Percentiles rank a stretch among this genome's conserved stretches.
Evolutionary conservation across 352 stramenopile species (phyloP).

Genomic region (Pythium sukuiense): DNA sequence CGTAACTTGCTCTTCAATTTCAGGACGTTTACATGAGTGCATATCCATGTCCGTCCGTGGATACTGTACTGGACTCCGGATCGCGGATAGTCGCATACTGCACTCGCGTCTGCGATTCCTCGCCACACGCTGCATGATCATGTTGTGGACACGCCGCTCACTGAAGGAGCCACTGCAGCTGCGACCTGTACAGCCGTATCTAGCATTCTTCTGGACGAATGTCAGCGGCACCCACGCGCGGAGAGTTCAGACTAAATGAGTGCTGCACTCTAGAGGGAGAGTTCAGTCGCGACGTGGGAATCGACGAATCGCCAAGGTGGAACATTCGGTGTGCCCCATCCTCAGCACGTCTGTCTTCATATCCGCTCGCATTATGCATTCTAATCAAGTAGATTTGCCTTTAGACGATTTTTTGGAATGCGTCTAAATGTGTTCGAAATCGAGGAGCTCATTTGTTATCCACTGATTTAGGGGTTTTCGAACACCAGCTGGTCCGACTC

Average conservation of each 20-base stretch:
- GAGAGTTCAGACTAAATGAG: not conserved
- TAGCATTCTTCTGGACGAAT: not conserved
- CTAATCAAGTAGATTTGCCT: not conserved
- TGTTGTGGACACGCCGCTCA: too few species aligned
- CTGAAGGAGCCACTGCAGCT: too few species aligned
- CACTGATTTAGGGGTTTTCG: not conserved
- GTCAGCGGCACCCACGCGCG: not conserved
- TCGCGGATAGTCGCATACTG: not conserved
- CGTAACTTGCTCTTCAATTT: not conserved
- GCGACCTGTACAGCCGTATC: not conserved
- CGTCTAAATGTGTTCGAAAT: not conserved
- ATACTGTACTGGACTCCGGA: not conserved
- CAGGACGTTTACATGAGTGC: not conserved
- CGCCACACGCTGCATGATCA: too few species aligned
- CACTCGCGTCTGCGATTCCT: not conserved
- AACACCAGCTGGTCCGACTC: not conserved
- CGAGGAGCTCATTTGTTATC: slow-evolving; percentile 6
- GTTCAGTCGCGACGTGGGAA: not conserved
- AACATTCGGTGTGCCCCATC: not conserved
- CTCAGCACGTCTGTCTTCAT: not conserved
- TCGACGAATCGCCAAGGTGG: not conserved
- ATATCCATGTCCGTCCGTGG: not conserved
- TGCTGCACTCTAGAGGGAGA: not conserved
- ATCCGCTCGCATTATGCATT: not conserved
- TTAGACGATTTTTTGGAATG: not conserved